Percentiles rank a stretch among this genome's conserved stretches.
Evolutionary conservation across 2,329 filamentous ascomycete genomes (phyloP).

Genomic region (Trichoderma koningiopsis): DNA sequence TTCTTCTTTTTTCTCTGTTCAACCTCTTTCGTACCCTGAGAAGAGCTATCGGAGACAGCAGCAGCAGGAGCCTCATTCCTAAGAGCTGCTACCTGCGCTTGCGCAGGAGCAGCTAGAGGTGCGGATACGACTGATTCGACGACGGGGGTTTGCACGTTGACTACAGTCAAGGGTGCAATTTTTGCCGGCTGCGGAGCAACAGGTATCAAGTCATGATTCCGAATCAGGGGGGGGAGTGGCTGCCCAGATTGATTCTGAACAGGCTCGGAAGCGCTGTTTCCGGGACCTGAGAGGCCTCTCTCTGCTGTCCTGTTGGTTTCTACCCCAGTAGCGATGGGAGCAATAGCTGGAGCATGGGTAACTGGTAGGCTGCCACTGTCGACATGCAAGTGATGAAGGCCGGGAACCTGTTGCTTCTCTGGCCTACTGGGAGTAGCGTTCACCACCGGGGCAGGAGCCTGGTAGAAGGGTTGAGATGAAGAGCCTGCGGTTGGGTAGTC

Average conservation of each 20-base stretch:
- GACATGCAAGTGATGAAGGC: constrained; percentile 36
- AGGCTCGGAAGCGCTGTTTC: constrained; percentile 28
- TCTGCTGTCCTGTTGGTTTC: constrained; percentile 48
- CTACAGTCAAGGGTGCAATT: constrained; percentile 59
- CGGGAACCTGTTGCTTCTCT: constrained; percentile 35
- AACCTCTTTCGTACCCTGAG: constrained; percentile 50
- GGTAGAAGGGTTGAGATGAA: neutral
- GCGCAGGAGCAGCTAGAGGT: constrained; percentile 42
- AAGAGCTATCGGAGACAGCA: constrained; percentile 64
- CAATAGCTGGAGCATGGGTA: constrained; percentile 36
- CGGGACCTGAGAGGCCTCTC: constrained; percentile 39
- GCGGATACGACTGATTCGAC: constrained; percentile 2
- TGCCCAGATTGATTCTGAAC: constrained; percentile 28
- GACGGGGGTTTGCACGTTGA: constrained; percentile 40
- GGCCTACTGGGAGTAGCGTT: constrained; percentile 24
- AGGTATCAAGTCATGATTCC: constrained; percentile 72
- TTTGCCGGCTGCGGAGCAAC: constrained; percentile 76
- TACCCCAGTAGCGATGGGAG: constrained; percentile 44
- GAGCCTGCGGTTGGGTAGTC: neutral
- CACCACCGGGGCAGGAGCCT: constrained; percentile 1
- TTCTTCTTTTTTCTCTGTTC: constrained; percentile 58
- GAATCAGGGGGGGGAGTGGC: constrained; percentile 62
- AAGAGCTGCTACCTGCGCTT: constrained; percentile 61
- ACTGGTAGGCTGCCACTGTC: constrained; percentile 26
- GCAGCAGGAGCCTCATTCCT: constrained; percentile 52